Conservation (phyloP, 495 filamentous ascomycete genomes). For the Hypoxylon trugodes region DNA sequence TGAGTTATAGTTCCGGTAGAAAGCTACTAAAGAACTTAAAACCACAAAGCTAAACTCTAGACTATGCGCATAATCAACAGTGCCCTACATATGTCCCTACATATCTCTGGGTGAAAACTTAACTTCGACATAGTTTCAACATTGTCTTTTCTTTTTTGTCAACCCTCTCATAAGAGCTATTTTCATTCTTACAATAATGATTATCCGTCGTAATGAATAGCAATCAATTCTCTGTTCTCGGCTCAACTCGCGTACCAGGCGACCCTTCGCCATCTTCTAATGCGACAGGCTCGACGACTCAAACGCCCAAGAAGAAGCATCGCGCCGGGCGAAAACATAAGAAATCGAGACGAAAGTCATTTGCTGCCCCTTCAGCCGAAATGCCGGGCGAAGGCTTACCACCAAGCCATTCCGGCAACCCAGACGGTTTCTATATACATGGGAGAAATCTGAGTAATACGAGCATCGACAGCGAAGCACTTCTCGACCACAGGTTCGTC, state of each 20-base stretch:
- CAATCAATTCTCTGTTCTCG: conserved; percentile 41
- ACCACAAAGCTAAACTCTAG: conserved; percentile 2
- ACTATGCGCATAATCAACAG: not conserved
- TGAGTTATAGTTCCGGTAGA: no score
- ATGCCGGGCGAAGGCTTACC: conserved; percentile 49
- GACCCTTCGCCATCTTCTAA: conserved; percentile 28
- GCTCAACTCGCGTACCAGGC: conserved; percentile 24
- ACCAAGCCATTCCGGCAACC: conserved; percentile 44
- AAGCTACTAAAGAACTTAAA: conserved; percentile 4
- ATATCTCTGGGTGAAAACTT: not conserved
- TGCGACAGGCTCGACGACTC: conserved; percentile 28
- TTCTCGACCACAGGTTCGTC: conserved; percentile 81
- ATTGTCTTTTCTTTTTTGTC: not conserved
- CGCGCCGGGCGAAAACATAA: conserved; percentile 65
- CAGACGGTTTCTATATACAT: conserved; percentile 65
- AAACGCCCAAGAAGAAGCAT: conserved; percentile 50
- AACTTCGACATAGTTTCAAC: not conserved
- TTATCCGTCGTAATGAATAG: conserved; percentile 34
- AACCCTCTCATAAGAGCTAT: not conserved
- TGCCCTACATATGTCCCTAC: no score
- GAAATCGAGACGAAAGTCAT: conserved; percentile 69
- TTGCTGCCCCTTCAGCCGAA: conserved; percentile 61
- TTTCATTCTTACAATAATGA: conserved; percentile 15
- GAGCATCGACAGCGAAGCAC: conserved; percentile 80
- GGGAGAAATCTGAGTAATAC: conserved; percentile 73